phyloP scores from a whole-genome alignment of 2,329 filamentous ascomycete species.

The Botrytis fragariae region DNA sequence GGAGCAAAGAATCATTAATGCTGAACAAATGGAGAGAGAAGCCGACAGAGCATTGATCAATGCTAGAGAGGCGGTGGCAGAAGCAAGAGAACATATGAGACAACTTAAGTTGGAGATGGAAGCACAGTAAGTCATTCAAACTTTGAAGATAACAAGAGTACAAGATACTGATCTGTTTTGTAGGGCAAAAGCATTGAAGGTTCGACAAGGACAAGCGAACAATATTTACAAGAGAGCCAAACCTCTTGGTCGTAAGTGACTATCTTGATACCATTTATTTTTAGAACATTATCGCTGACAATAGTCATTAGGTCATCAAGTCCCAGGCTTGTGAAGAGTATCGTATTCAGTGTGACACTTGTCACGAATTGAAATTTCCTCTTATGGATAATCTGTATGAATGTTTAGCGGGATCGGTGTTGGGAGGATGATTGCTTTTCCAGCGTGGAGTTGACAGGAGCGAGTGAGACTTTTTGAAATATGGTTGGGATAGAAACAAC shows the following conservation, averaged over 20 bases:
- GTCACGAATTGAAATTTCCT: not conserved
- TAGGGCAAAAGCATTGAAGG: conserved; percentile 12
- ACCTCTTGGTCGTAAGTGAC: conserved; percentile 20
- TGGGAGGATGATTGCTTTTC: not conserved
- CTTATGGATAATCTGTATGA: not conserved
- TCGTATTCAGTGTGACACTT: not conserved
- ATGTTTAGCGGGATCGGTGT: not conserved
- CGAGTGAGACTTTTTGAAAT: not conserved
- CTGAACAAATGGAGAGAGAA: conserved; percentile 13
- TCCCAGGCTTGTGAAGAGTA: not conserved
- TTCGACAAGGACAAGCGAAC: conserved; percentile 16
- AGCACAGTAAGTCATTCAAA: conserved; percentile 6
- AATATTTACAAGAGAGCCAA: conserved; percentile 17
- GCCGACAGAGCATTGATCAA: conserved; percentile 16
- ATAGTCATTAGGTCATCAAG: not conserved
- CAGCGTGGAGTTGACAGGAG: not conserved
- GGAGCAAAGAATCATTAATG: conserved; percentile 15
- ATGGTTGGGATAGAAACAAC: not conserved
- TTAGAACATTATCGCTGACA: not conserved
- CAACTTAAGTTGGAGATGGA: conserved; percentile 9
- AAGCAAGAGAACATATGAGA: conserved; percentile 17
- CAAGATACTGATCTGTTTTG: conserved; percentile 2
- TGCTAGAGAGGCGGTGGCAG: conserved; percentile 13
- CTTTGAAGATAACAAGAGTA: not conserved
- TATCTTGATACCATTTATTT: not conserved